phyloP scores from a whole-genome alignment of 139 green algal species.

The Volvox africanus region DNA sequence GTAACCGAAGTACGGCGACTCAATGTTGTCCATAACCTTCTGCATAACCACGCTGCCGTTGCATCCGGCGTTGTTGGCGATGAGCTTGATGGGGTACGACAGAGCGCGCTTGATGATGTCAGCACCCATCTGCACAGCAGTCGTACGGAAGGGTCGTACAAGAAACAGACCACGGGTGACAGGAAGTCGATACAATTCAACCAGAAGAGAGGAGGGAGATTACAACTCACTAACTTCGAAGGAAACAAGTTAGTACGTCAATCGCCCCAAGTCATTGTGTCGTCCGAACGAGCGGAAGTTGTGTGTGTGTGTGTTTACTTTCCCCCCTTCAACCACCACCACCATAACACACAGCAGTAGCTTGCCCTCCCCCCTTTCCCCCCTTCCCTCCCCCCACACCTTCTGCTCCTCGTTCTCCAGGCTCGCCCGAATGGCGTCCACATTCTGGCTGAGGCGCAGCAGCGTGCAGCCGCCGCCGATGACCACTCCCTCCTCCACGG shows the following conservation, averaged over 20 bases:
- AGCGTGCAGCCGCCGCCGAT: conserved; percentile 98
- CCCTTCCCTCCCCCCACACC: not conserved
- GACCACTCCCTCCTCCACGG: conserved; percentile 99
- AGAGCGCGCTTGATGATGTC: conserved; percentile 98
- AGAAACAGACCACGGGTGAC: too few species aligned
- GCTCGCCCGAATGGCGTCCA: conserved; percentile 88
- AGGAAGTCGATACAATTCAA: too few species aligned
- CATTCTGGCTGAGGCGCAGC: conserved; percentile 88
- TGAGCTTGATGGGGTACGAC: conserved; percentile 93
- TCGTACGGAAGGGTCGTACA: too few species aligned
- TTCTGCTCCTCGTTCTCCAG: conserved; percentile 85
- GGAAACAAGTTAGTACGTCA: too few species aligned
- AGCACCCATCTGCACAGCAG: conserved; percentile 86
- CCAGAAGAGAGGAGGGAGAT: too few species aligned
- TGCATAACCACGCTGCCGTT: conserved; percentile 98
- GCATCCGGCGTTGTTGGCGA: conserved; percentile 96
- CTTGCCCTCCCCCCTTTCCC: not conserved
- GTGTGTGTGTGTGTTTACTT: too few species aligned
- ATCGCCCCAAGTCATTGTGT: too few species aligned
- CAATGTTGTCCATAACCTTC: conserved; percentile 72
- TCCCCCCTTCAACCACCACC: not conserved
- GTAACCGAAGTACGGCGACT: conserved; percentile 80
- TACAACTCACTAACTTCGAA: too few species aligned
- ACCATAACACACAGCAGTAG: not conserved
- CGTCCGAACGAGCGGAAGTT: too few species aligned